Evolutionary conservation across 1,284 basidiomycete genomes (phyloP).

Genomic region (Trametes polyzona): DNA sequence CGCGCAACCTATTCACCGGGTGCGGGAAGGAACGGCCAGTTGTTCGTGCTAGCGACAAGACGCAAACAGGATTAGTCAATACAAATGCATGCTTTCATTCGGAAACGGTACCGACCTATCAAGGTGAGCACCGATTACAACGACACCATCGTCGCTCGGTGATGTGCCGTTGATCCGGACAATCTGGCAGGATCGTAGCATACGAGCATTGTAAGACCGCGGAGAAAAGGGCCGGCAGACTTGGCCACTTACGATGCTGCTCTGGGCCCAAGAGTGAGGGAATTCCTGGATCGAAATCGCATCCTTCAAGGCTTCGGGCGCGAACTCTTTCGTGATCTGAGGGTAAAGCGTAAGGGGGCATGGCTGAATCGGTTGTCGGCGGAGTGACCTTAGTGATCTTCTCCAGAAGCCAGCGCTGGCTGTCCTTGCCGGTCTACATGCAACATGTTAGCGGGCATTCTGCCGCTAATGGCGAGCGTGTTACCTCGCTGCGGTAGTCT

Average conservation of each 20-base stretch:
- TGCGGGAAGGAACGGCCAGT: conserved; percentile 87
- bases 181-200: conserved; percentile 53
- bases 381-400: conserved; percentile 66
- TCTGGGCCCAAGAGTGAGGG: conserved; percentile 90
- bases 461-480: conserved; percentile 5
- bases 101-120: conserved; percentile 62
- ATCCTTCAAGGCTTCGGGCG: conserved; percentile 56
- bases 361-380: conserved; percentile 9
- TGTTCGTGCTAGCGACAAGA: conserved; percentile 73
- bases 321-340: conserved; percentile 70
- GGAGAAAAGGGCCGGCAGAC: not conserved
- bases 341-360: conserved; percentile 14
- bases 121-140: conserved; percentile 87
- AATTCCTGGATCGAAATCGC: conserved; percentile 81
- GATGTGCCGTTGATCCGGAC: conserved; percentile 74
- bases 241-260: conserved; percentile 81
- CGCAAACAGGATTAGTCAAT: conserved; percentile 7
- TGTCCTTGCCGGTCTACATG: conserved; percentile 72
- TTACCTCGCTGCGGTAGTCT: conserved; percentile 83
- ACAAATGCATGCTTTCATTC: not conserved
- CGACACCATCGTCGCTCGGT: conserved; percentile 56
- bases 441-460: conserved; percentile 13
- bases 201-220: conserved; percentile 17
- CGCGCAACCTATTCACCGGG: conserved; percentile 59
- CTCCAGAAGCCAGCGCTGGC: conserved; percentile 83